Percentiles rank a stretch among this genome's conserved stretches.
Evolutionary conservation across 1,284 basidiomycete species (phyloP).

Genomic region (Athelia psychrophila): DNA sequence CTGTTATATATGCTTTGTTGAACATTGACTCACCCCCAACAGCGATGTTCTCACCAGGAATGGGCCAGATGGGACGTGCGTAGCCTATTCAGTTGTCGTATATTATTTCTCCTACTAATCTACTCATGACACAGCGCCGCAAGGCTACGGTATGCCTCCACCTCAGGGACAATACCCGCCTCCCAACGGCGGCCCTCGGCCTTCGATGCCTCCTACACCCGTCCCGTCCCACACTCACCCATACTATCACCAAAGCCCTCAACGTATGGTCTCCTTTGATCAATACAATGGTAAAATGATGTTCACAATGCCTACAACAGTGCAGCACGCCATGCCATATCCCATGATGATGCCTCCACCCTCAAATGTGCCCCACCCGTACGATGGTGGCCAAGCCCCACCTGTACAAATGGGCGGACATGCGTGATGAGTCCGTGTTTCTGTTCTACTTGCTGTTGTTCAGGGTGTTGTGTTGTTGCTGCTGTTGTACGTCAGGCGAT

Average conservation of each 20-base stretch:
- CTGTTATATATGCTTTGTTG: background rate
- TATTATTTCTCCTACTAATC: constrained; percentile 1
- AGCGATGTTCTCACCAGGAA: constrained; percentile 81
- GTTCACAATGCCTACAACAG: constrained; percentile 38
- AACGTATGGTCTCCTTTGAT: constrained; percentile 52
- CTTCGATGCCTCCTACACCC: constrained; percentile 83
- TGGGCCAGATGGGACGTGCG: constrained; percentile 84
- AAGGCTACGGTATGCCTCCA: constrained; percentile 61
- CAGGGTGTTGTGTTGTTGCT: constrained; percentile 13
- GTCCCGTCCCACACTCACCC: constrained; percentile 80
- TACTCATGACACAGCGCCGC: constrained; percentile 45
- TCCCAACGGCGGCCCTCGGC: constrained; percentile 72
- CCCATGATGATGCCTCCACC: constrained; percentile 86
- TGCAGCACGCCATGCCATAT: constrained; percentile 80
- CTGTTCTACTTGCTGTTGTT: too few relatives aligned
- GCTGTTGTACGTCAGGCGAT: background rate
- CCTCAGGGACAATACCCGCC: constrained; percentile 69
- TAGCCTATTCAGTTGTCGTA: constrained; percentile 12
- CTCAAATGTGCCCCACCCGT: constrained; percentile 63
- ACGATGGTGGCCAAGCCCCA: constrained; percentile 66
- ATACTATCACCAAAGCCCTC: constrained; percentile 84
- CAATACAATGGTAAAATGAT: constrained; percentile 16
- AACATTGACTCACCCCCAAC: background rate
- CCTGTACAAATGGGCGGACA: constrained; percentile 76
- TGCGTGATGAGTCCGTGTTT: constrained; percentile 32